Percentiles rank a stretch among this genome's conserved stretches.
These are phyloP conservation scores for Silene noctiflora DNA, from an alignment of 179 eudicot species.

Conservation along the genomic window DNA sequence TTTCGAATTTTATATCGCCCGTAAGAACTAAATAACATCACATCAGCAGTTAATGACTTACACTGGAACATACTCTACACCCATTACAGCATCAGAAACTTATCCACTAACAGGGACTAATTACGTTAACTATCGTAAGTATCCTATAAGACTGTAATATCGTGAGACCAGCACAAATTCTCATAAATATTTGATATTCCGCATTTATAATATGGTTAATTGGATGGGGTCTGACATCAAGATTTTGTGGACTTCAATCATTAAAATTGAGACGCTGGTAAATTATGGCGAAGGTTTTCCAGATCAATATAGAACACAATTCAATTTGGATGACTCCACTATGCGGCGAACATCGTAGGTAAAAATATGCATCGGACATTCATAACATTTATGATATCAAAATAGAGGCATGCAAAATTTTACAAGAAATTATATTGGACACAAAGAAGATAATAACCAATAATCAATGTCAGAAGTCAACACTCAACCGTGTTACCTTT, in stretches of 20 bases:
- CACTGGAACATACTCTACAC: too few species aligned
- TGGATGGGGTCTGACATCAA: too few species aligned
- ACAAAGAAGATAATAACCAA: conserved; percentile 8
- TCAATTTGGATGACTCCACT: not conserved
- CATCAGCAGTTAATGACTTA: not conserved
- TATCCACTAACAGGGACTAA: too few species aligned
- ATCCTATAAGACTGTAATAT: too few species aligned
- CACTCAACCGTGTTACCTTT: conserved; percentile 38
- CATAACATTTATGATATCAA: not conserved
- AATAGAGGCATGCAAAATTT: not conserved
- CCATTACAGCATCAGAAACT: too few species aligned
- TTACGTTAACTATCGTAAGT: too few species aligned
- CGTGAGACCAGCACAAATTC: too few species aligned
- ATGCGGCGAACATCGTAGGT: not conserved
- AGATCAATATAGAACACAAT: not conserved
- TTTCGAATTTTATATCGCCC: not conserved
- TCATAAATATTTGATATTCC: too few species aligned
- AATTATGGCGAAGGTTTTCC: too few species aligned
- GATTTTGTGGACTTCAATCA: too few species aligned
- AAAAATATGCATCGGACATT: not conserved
- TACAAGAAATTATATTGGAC: not conserved
- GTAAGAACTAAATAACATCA: not conserved
- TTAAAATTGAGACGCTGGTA: not conserved
- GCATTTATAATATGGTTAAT: too few species aligned
- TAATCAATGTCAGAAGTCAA: not conserved